Base-by-base conservation (phyloP, 495 filamentous ascomycete genomes). In the Hyaloscypha bicolor region DNA sequence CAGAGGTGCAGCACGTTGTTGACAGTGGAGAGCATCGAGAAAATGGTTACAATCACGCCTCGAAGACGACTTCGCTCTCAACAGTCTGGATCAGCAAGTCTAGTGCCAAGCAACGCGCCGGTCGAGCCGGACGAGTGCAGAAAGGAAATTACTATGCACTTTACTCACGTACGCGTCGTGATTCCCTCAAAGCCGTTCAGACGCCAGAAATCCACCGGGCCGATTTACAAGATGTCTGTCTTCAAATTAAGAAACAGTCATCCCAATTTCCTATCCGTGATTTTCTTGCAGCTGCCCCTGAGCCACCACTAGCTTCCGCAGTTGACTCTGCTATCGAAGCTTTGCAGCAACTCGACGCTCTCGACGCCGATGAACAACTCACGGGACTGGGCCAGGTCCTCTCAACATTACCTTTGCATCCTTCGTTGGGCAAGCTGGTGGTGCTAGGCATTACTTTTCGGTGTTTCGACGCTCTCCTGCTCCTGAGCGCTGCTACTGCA, bases 21-120 rank as follows among this genome's bases (percentile, higher is more conserved):
- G 95, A 99, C 74, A 90, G 90, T 69, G 94, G 95, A 30, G 96
- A 96, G 73, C 90, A 89, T 9, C 97, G 97, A 74, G 85, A 93
- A 58, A 97, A 96, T 73, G 90, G 94, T 62, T 97, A 93, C 78
- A 87, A 92, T 4, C 85, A 89, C 8, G 83, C 87, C 0, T 83
- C 96, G 0, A 91, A 91, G 8, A 85, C 97, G 67, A 93, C 96
- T 57, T 95, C 93, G 0, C 84, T 99, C 19, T 83, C 96, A 2
- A 88, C 92, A 0, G 96, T 93, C 67, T 89, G 92, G 9, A 92
- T 97, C 39, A 97, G 93, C 0, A 91, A 93, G 69, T 97, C 95
- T 0, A 91, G 92, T 0, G 93, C 94, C 0, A 91, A 96, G 64
- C 95, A 99, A 74, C 83, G 95, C 25, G 86, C 91, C 48, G 95